A percentile compares a stretch with the other conserved stretches of the same genome.
phyloP scores from a whole-genome alignment of 495 filamentous ascomycete species.

The Penicillium steckii region DNA sequence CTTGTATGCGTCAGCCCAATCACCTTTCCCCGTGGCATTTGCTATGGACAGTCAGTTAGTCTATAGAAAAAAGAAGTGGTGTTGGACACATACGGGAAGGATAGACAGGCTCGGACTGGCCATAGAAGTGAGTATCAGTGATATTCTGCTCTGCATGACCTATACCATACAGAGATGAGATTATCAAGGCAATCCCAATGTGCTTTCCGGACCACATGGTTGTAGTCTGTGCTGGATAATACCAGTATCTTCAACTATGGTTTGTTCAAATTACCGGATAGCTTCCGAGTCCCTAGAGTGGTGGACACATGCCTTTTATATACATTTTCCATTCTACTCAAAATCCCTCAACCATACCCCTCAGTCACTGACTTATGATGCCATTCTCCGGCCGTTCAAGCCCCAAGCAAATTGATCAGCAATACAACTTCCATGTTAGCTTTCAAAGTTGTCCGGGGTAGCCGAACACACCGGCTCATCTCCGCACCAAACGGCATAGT shows the following conservation, averaged over 20 bases:
- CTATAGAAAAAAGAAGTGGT: background rate
- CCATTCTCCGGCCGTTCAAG: background rate
- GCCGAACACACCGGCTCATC: background rate
- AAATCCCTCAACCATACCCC: background rate
- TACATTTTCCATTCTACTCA: background rate
- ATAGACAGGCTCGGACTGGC: slow-evolving; percentile 54
- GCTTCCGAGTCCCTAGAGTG: background rate
- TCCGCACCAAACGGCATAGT: background rate
- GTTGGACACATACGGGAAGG: slow-evolving; percentile 41
- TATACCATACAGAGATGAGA: slow-evolving; percentile 17
- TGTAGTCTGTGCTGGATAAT: background rate
- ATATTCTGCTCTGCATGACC: slow-evolving; percentile 14
- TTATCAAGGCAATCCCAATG: slow-evolving; percentile 11
- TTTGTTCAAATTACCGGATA: background rate
- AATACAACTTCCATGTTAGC: background rate
- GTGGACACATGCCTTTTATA: slow-evolving; percentile 11
- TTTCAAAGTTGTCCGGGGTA: background rate
- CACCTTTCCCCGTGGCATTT: slow-evolving; percentile 18
- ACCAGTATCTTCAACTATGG: background rate
- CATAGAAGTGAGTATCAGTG: slow-evolving; percentile 48
- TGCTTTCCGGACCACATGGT: slow-evolving; percentile 12
- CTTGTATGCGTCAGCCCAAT: slow-evolving; percentile 48
- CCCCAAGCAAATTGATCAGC: background rate
- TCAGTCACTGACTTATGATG: background rate
- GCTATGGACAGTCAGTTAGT: slow-evolving; percentile 10